Base-by-base conservation (phyloP, 176 grass and related monocot species). In the Triticum urartu region DNA sequence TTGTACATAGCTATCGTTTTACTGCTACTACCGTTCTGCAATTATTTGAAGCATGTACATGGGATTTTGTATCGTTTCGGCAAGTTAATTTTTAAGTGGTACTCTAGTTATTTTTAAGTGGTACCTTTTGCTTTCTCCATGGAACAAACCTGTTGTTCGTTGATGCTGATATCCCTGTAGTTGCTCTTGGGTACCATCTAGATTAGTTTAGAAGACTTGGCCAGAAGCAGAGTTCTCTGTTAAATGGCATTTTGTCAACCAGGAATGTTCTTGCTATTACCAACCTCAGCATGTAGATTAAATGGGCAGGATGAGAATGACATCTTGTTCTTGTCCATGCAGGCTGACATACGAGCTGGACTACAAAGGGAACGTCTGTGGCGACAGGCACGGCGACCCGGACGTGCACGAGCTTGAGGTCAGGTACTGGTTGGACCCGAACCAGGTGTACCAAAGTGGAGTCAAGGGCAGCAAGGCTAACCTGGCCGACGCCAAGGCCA, bases 401-500 rank as follows among this genome's bases (percentile, higher is more conserved):
- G 87, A 99, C 86, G 39, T 99, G 80, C 94, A 88, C 0, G 97
- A 96, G 71, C 80, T 99, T 9, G 89, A 96, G 22, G 94, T 99
- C 80, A 88, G 84, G 64, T 99, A 99, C 54, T 99, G 92, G 90
- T 86, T 94, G 90, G 90, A 99, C 81, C 97, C 97, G 0, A 96
- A 99, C 75, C 97, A 99, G 76, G 97, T 99, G 34, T 99, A 99
- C 88, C 87, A 91, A 79, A 99, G 94, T 85, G 94, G 92, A 28
- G n/a, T 95, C 12, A 94, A 96, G 85, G 20, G 43, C 56, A 91
- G 92, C 87, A 91, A 89, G 59, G 34, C 94, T 58, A 91, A 88
- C 86, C 89, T 99, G 47, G 91, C 87, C 3, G 90, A 99, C 82
- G 93, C 97, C 17, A 99, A 92, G 75, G 76, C 90, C 71, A 90